Evolutionary conservation across 192 early-diverging fungal species (phyloP).

Genomic region (Haplosporangium gracile): DNA sequence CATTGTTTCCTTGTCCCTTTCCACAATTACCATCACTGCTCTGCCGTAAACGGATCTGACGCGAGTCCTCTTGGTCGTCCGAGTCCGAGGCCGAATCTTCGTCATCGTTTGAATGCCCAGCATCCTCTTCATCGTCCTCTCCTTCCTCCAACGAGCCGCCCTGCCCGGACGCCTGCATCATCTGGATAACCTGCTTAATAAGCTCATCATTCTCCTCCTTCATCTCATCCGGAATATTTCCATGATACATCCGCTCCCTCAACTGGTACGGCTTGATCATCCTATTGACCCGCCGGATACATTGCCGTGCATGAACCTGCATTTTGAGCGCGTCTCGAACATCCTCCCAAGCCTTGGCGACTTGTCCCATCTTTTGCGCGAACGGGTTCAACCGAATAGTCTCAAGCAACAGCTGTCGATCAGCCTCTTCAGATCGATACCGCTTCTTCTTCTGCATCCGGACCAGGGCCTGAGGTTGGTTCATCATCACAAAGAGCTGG

Average conservation of each 20-base stretch:
- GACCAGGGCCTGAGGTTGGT: conserved; percentile 47
- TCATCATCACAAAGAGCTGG: conserved; percentile 51
- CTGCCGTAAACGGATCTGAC: not conserved
- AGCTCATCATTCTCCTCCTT: conserved; percentile 41
- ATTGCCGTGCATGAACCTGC: conserved; percentile 52
- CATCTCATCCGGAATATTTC: conserved; percentile 46
- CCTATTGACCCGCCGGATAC: conserved; percentile 46
- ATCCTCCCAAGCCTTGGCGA: conserved; percentile 54
- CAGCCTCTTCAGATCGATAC: conserved; percentile 49
- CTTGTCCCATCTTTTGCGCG: conserved; percentile 47
- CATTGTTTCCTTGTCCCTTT: not conserved
- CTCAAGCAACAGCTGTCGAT: conserved; percentile 33
- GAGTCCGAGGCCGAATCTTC: conserved; percentile 31
- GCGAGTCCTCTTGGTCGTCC: conserved; percentile 21
- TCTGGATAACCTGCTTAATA: conserved; percentile 49
- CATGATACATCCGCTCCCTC: conserved; percentile 48
- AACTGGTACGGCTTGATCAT: conserved; percentile 48
- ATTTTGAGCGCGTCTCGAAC: conserved; percentile 42
- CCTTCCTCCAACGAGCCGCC: conserved; percentile 8
- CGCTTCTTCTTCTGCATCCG: conserved; percentile 53
- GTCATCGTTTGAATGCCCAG: conserved; percentile 31
- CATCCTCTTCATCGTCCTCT: conserved; percentile 20
- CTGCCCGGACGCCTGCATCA: conserved; percentile 34
- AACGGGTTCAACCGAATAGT: conserved; percentile 48
- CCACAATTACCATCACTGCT: not conserved